phyloP scores from a whole-genome alignment of 495 filamentous ascomycete genomes.

The Evernia prunastri region DNA sequence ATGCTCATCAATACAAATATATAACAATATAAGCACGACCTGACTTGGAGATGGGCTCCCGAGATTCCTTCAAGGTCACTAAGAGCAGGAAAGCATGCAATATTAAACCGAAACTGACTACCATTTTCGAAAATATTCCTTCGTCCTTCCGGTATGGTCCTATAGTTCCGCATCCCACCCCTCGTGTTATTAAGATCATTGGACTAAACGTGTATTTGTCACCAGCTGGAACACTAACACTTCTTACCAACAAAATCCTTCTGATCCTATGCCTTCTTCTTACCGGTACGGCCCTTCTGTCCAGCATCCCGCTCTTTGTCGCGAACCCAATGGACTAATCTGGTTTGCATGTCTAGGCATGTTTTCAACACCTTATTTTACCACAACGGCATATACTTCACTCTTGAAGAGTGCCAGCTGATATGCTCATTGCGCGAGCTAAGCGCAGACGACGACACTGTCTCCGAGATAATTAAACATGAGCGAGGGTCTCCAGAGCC shows the following conservation, averaged over 20 bases:
- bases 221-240: not conserved
- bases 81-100: not conserved
- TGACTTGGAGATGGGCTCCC: not conserved
- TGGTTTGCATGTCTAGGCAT: not conserved
- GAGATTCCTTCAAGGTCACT: not conserved
- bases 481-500: not conserved
- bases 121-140: not conserved
- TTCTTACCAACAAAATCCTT: not conserved
- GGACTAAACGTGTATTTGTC: not conserved
- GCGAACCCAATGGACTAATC: not conserved
- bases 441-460: not conserved
- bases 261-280: not conserved
- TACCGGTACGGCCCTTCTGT: not conserved
- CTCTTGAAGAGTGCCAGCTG: not conserved
- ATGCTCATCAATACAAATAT: not conserved
- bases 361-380: not conserved
- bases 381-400: not conserved
- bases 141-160: not conserved
- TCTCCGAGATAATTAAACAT: slow-evolving; percentile 1
- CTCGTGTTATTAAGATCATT: too few species aligned
- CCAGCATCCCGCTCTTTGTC: not conserved
- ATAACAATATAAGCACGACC: not conserved
- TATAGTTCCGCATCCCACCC: not conserved
- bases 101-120: not conserved
- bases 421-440: not conserved